A percentile compares a stretch with the other conserved stretches of the same genome.
Conservation (phyloP, 192 early-diverging fungal genomes). For the Coemansia nantahalensis region DNA sequence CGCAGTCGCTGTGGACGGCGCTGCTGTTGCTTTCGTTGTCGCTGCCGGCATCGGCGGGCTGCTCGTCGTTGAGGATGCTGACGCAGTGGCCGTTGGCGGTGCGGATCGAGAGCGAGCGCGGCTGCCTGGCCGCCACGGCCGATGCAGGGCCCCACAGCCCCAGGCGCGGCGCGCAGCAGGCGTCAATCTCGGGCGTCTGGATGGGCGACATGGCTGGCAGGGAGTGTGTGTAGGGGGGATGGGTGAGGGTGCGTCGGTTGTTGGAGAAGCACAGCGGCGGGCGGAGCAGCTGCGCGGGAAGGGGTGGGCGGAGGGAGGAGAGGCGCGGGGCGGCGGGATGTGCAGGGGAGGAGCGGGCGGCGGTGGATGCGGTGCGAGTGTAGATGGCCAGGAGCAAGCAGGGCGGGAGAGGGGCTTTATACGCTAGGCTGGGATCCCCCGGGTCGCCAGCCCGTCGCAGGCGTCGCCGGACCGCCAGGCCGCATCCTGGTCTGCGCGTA, state of each 20-base stretch:
- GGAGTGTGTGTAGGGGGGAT: neutral
- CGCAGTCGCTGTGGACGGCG: neutral
- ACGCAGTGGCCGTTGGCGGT: slow-evolving; percentile 44
- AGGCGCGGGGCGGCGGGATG: too few relatives aligned
- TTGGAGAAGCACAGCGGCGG: too few relatives aligned
- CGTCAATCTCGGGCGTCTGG: neutral
- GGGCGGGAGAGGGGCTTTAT: too few relatives aligned
- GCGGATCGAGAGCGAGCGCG: slow-evolving; percentile 44
- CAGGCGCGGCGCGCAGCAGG: slow-evolving; percentile 4
- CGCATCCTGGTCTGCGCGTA: too few relatives aligned
- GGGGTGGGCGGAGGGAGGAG: too few relatives aligned
- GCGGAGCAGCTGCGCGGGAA: too few relatives aligned
- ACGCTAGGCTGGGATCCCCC: too few relatives aligned
- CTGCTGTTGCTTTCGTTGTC: slow-evolving; percentile 5
- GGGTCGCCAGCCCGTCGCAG: too few relatives aligned
- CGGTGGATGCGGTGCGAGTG: too few relatives aligned
- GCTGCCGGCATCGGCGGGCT: neutral
- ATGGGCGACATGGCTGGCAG: neutral
- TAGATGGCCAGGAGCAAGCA: too few relatives aligned
- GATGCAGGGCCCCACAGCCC: slow-evolving; percentile 12
- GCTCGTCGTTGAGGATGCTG: slow-evolving; percentile 47
- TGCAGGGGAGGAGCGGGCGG: too few relatives aligned
- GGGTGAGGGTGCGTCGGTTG: neutral
- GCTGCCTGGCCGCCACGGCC: slow-evolving; percentile 10
- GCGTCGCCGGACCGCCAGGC: too few relatives aligned